Evolutionary conservation across 805 yeast genomes (phyloP).

Genomic region (Candida vaughaniae): DNA sequence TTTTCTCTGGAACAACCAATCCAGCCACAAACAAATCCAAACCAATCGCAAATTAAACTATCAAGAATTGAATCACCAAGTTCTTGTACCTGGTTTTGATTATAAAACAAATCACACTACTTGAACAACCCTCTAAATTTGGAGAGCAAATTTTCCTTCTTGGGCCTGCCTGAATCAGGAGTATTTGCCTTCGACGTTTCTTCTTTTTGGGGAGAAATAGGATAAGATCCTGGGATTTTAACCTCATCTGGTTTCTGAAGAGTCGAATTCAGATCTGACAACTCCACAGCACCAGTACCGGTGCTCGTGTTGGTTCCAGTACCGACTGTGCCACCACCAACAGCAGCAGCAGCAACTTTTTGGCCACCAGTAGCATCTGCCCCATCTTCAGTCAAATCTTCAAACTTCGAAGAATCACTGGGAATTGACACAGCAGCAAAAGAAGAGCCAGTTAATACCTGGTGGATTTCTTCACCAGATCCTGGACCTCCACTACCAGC

Average conservation of each 20-base stretch:
- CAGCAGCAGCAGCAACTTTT: slow-evolving; percentile 1
- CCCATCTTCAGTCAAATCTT: slow-evolving; percentile 1
- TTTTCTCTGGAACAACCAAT: no score
- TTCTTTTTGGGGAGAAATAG: slow-evolving; percentile 16
- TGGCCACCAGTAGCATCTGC: slow-evolving; percentile 3
- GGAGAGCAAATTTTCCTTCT: slow-evolving; percentile 27
- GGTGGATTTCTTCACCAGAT: slow-evolving; percentile 13
- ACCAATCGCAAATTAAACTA: no score
- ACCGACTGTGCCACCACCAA: not conserved
- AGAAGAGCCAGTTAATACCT: slow-evolving; percentile 30
- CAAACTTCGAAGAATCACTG: slow-evolving; percentile 8
- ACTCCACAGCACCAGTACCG: not conserved
- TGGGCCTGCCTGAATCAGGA: slow-evolving; percentile 3
- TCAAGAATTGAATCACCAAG: slow-evolving; percentile 3
- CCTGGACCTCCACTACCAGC: not conserved
- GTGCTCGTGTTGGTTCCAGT: not conserved
- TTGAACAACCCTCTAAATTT: slow-evolving; percentile 34
- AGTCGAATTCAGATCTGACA: slow-evolving; percentile 14
- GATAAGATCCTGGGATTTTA: slow-evolving; percentile 6
- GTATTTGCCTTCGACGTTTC: slow-evolving; percentile 4
- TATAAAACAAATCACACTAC: slow-evolving; percentile 13
- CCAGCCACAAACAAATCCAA: no score
- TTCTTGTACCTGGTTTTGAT: no score
- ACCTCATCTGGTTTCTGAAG: slow-evolving; percentile 13
- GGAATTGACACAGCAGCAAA: slow-evolving; percentile 36